A percentile compares a stretch with the other conserved stretches of the same genome.
These are phyloP conservation scores for Myrica gale DNA, from an alignment of 306 rosid species.

Conservation along the genomic window DNA sequence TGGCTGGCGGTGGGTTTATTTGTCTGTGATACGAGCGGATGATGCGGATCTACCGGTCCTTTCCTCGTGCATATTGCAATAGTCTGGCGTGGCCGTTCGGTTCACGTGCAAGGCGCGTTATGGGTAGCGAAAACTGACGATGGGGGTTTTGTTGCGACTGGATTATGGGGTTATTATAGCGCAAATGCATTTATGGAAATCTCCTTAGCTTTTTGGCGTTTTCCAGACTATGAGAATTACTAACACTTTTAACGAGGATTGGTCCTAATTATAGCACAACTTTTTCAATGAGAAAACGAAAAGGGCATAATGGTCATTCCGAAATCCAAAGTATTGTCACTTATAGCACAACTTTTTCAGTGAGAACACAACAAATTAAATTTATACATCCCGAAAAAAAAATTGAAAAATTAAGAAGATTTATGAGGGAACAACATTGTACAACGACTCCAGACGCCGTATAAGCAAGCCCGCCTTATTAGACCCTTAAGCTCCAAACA, in stretches of 20 bases:
- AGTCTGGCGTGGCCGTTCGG: neutral
- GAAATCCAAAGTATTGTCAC: no score
- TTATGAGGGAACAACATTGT: neutral
- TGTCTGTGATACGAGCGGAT: neutral
- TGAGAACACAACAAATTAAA: neutral
- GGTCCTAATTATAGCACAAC: no score
- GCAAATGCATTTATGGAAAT: no score
- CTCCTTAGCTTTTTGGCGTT: no score
- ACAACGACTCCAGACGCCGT: constrained; percentile 2
- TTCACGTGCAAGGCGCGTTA: neutral
- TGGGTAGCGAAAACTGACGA: neutral
- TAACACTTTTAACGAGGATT: no score
- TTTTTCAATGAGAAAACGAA: no score
- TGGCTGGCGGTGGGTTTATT: neutral
- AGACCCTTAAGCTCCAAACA: constrained; percentile 42
- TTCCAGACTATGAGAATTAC: no score
- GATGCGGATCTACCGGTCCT: constrained; percentile 2
- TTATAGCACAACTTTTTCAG: no score
- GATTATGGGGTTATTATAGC: no score
- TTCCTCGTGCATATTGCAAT: neutral
- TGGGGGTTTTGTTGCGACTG: neutral
- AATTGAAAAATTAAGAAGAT: neutral
- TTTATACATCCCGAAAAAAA: neutral
- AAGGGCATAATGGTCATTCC: no score
- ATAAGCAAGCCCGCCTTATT: constrained; percentile 9